Evolutionary conservation across 75 land plant genomes (phyloP).

Genomic region (Pseudotsuga menziesii): DNA sequence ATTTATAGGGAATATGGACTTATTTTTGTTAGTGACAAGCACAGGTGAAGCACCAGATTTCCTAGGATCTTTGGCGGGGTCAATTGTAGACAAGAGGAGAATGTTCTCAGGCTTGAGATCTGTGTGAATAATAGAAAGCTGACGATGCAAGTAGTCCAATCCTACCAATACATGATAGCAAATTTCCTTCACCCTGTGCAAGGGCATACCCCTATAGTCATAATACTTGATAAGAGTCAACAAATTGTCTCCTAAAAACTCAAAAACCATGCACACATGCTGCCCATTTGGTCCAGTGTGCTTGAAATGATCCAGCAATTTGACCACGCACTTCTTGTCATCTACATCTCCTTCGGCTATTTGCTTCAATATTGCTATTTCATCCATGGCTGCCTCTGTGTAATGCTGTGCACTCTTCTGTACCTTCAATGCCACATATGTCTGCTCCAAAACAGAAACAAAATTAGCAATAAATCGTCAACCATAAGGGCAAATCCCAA

Average conservation of each 20-base stretch:
- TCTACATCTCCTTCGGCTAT: conserved; percentile 67
- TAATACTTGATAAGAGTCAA: conserved; percentile 75
- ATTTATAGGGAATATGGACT: conserved; percentile 14
- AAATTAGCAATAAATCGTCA: too few species aligned
- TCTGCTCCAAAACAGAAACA: conserved; percentile 26
- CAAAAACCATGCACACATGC: conserved; percentile 98
- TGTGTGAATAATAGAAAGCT: conserved; percentile 93
- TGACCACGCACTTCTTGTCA: conserved; percentile 76
- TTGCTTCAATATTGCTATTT: conserved; percentile 79
- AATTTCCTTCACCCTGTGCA: conserved; percentile 74
- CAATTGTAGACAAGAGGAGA: conserved; percentile 59
- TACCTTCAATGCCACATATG: conserved; percentile 86
- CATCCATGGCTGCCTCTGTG: conserved; percentile 93
- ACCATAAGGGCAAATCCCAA: too few species aligned
- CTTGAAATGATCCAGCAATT: conserved; percentile 87
- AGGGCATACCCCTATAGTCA: conserved; percentile 78
- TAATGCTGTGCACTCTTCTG: conserved; percentile 96
- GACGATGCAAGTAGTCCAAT: conserved; percentile 78
- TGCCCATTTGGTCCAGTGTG: conserved; percentile 85
- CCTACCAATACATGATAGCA: conserved; percentile 72
- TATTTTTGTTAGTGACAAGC: conserved; percentile 28
- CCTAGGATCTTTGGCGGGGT: conserved; percentile 59
- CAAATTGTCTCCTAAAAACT: conserved; percentile 91
- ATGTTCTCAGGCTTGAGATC: conserved; percentile 98
- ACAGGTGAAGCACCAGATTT: conserved; percentile 50